Evolutionary conservation across 2,329 filamentous ascomycete species (phyloP).

Genomic region (Sclerotinia nivalis): DNA sequence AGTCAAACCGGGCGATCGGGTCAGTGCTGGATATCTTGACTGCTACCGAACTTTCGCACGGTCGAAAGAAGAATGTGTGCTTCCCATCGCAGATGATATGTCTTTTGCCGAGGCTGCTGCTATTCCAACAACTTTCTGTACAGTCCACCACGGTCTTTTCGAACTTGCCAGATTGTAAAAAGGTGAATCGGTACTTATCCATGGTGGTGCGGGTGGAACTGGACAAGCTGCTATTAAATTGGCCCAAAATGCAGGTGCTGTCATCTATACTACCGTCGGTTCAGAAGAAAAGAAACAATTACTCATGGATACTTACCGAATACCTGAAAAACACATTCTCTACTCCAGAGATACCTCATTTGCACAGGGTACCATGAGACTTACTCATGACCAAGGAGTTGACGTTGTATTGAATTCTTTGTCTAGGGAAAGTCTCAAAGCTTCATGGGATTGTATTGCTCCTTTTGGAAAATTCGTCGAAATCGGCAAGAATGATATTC

Average conservation of each 20-base stretch:
- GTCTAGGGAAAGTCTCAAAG: constrained; percentile 31
- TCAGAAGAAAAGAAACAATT: constrained; percentile 44
- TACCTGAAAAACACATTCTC: constrained; percentile 46
- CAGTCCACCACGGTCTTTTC: too few relatives aligned
- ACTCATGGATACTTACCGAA: constrained; percentile 42
- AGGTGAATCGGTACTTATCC: constrained; percentile 37
- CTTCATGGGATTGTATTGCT: constrained; percentile 42
- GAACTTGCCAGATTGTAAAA: constrained; percentile 23
- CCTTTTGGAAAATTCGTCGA: constrained; percentile 45
- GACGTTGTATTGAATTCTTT: constrained; percentile 38
- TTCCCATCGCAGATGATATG: too few relatives aligned
- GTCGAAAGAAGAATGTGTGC: too few relatives aligned
- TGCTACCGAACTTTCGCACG: too few relatives aligned
- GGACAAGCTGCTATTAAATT: constrained; percentile 38
- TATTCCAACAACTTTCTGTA: too few relatives aligned
- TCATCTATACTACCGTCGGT: constrained; percentile 47
- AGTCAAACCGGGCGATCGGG: too few relatives aligned
- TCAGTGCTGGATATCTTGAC: too few relatives aligned
- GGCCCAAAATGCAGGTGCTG: constrained; percentile 39
- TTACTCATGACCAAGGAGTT: constrained; percentile 33
- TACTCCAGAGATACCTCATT: constrained; percentile 43
- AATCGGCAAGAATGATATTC: constrained; percentile 23
- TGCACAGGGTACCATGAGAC: constrained; percentile 37
- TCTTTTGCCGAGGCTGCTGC: too few relatives aligned
- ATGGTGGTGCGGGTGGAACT: constrained; percentile 29